Percentiles rank a stretch among this genome's conserved stretches.
These are phyloP conservation scores for Candida lessepsii DNA, from an alignment of 805 yeast species.

Conservation along the genomic window DNA sequence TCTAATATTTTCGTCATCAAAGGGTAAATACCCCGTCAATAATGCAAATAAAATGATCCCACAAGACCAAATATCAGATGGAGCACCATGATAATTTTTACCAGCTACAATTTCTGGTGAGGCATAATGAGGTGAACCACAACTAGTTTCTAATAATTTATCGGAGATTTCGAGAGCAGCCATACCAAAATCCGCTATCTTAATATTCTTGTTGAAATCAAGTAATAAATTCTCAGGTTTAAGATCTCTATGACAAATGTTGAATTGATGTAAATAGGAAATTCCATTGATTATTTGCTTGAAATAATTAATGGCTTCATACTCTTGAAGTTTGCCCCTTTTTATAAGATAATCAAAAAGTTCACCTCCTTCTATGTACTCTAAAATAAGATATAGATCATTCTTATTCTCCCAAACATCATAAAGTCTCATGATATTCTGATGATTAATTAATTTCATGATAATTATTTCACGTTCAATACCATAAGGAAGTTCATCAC, in stretches of 20 bases:
- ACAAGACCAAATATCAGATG: constrained; percentile 97
- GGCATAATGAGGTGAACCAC: constrained; percentile 99
- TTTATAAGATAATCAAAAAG: constrained; percentile 88
- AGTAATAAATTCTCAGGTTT: constrained; percentile 78
- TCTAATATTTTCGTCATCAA: constrained; percentile 94
- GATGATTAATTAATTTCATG: constrained; percentile 77
- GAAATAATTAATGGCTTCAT: constrained; percentile 87
- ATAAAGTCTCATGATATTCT: constrained; percentile 72
- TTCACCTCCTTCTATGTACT: constrained; percentile 97
- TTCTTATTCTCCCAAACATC: constrained; percentile 89
- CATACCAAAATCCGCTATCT: constrained; percentile 99
- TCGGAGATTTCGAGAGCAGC: constrained; percentile 90
- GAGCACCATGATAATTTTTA: constrained; percentile 91
- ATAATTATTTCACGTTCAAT: constrained; percentile 83
- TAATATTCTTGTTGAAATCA: constrained; percentile 83
- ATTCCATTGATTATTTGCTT: constrained; percentile 83
- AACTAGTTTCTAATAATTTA: constrained; percentile 84
- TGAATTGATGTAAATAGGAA: constrained; percentile 79
- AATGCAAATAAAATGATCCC: constrained; percentile 93
- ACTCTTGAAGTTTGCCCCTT: constrained; percentile 82
- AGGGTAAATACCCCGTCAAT: constrained; percentile 92
- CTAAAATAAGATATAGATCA: constrained; percentile 81
- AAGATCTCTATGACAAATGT: constrained; percentile 84
- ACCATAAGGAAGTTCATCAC: constrained; percentile 64
- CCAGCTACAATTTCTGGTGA: constrained; percentile 98